Evolutionary conservation across 441 rosid genomes (phyloP).

Genomic region (Breynia disticha): DNA sequence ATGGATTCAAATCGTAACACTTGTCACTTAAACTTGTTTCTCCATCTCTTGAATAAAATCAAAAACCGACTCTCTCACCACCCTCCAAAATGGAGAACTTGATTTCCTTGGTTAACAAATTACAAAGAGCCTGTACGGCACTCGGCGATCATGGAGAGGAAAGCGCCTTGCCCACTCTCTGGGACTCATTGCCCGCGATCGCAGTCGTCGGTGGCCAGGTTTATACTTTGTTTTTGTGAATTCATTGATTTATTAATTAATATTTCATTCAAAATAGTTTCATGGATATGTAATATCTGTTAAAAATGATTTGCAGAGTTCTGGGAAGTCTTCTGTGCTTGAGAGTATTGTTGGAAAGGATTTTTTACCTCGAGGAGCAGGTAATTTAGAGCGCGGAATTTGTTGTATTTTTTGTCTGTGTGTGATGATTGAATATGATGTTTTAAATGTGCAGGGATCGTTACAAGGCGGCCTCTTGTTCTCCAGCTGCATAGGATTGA

Average conservation of each 20-base stretch:
- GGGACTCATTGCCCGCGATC: slow-evolving; percentile 92
- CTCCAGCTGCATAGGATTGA: slow-evolving; percentile 86
- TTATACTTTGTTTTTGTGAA: background rate
- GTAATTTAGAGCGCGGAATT: no score
- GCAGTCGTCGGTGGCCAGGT: slow-evolving; percentile 99
- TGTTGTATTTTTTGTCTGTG: no score
- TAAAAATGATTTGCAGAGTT: slow-evolving; percentile 43
- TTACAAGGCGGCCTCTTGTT: slow-evolving; percentile 94
- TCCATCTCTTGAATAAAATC: no score
- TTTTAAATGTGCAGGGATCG: slow-evolving; percentile 87
- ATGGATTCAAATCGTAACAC: no score
- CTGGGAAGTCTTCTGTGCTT: slow-evolving; percentile 92
- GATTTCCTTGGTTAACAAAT: slow-evolving; percentile 71
- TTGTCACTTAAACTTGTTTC: no score
- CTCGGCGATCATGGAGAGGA: slow-evolving; percentile 95
- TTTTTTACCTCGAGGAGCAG: slow-evolving; percentile 94
- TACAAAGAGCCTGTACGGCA: slow-evolving; percentile 89
- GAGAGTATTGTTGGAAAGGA: slow-evolving; percentile 95
- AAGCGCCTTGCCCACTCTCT: slow-evolving; percentile 85
- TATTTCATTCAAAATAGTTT: no score
- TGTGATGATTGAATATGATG: no score
- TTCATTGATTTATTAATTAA: no score
- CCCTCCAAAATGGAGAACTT: slow-evolving; percentile 97
- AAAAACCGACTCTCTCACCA: no score
- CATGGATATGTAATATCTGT: background rate